A percentile compares a stretch with the other conserved stretches of the same genome.
These are phyloP conservation scores for Aspergillus fumigatiaffinis DNA, from an alignment of 2,329 filamentous ascomycete genomes.

Conservation along the genomic window DNA sequence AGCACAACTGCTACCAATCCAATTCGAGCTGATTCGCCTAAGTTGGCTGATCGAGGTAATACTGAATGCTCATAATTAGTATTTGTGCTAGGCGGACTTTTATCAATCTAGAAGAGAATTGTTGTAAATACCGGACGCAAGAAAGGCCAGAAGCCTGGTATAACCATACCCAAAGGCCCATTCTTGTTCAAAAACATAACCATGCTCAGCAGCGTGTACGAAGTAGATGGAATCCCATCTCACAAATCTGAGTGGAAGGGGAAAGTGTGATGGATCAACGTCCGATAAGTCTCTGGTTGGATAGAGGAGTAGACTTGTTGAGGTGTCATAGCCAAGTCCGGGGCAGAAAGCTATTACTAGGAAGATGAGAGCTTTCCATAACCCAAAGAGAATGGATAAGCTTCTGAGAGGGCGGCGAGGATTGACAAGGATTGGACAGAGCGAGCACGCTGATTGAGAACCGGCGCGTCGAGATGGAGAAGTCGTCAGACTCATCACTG, in stretches of 20 bases:
- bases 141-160: constrained; percentile 40
- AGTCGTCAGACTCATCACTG: not conserved
- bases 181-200: constrained; percentile 60
- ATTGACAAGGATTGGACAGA: constrained; percentile 19
- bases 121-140: constrained; percentile 31
- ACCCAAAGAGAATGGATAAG: constrained; percentile 42
- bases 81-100: not conserved
- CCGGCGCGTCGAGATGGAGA: not conserved
- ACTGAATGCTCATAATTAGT: constrained; percentile 18
- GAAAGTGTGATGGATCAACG: constrained; percentile 8
- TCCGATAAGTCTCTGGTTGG: constrained; percentile 5
- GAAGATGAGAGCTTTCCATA: constrained; percentile 56
- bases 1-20: constrained; percentile 59
- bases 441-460: constrained; percentile 9
- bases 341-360: constrained; percentile 49
- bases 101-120: not conserved
- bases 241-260: constrained; percentile 44
- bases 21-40: constrained; percentile 19
- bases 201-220: constrained; percentile 49
- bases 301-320: constrained; percentile 48
- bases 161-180: constrained; percentile 63
- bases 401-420: constrained; percentile 29
- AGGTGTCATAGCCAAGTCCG: constrained; percentile 61
- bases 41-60: constrained; percentile 18
- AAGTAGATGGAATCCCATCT: constrained; percentile 64